Conservation (phyloP, 2,329 filamentous ascomycete species). For the Trichophyton schoenleinii region DNA sequence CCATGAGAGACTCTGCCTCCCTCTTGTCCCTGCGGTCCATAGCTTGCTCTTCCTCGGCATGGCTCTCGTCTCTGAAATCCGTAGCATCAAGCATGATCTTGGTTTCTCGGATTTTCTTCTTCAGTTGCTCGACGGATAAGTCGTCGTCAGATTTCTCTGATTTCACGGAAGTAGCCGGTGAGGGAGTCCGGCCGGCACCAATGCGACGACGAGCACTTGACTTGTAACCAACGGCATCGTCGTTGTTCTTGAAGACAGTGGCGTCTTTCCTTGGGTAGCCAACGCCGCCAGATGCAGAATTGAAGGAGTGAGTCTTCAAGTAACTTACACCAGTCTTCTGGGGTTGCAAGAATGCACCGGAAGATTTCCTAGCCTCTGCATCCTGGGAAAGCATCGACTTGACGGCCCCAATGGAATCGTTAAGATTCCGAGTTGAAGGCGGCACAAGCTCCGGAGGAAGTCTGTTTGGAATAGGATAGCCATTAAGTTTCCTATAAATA, state of each 20-base stretch:
- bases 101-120: conserved; percentile 87
- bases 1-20: conserved; percentile 88
- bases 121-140: conserved; percentile 70
- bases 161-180: conserved; percentile 57
- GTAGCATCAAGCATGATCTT: conserved; percentile 90
- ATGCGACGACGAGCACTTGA: conserved; percentile 84
- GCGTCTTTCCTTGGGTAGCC: conserved; percentile 70
- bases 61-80: conserved; percentile 88
- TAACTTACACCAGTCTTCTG: conserved; percentile 98
- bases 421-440: conserved; percentile 86
- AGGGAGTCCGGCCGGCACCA: conserved; percentile 60
- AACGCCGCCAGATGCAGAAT: conserved; percentile 46
- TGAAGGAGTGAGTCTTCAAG: conserved; percentile 88
- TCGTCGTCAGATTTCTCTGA: conserved; percentile 62
- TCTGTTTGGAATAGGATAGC: conserved; percentile 77
- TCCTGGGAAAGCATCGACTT: conserved; percentile 82
- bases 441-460: conserved; percentile 87
- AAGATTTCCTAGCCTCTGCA: conserved; percentile 77
- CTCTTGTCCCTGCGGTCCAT: conserved; percentile 81
- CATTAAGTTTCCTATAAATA: conserved; percentile 94
- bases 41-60: conserved; percentile 78
- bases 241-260: conserved; percentile 93
- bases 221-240: conserved; percentile 80
- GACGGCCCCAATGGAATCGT: conserved; percentile 81
- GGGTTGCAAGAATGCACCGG: conserved; percentile 78